phyloP scores from a whole-genome alignment of 208 protist species.

The Endotrypanum monterogeii region DNA sequence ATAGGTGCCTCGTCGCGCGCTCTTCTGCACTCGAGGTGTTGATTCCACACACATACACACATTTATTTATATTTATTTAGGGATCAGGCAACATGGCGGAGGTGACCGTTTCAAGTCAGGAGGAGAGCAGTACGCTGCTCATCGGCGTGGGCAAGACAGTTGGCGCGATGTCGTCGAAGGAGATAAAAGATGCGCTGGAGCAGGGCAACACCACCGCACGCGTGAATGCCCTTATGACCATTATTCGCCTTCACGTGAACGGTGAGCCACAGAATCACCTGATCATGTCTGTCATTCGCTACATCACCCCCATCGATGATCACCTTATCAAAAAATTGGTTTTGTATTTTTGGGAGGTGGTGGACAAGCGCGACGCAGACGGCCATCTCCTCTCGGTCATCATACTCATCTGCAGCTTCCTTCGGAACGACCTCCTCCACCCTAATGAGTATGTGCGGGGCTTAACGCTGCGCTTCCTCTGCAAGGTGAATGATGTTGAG shows the following conservation, averaged over 20 bases:
- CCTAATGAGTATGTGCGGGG: conserved; percentile 99
- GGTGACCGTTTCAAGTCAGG: conserved; percentile 45
- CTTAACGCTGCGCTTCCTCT: conserved; percentile 97
- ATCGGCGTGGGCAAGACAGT: conserved; percentile 40
- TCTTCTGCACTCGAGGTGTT: not conserved
- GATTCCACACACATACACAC: not conserved
- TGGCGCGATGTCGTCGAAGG: conserved; percentile 56
- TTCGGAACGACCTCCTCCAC: conserved; percentile 96
- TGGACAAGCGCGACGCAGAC: conserved; percentile 95
- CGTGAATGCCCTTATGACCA: conserved; percentile 87
- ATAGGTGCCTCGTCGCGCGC: no score
- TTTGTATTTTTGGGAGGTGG: conserved; percentile 97
- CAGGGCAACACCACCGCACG: conserved; percentile 82
- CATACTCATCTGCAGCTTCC: conserved; percentile 97
- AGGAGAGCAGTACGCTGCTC: conserved; percentile 77
- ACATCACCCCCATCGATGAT: conserved; percentile 92
- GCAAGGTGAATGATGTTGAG: conserved; percentile 96
- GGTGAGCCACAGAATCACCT: conserved; percentile 96
- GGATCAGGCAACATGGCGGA: conserved; percentile 21
- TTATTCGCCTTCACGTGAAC: conserved; percentile 95
- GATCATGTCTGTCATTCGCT: conserved; percentile 98
- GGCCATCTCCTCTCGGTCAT: conserved; percentile 97
- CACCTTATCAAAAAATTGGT: conserved; percentile 97
- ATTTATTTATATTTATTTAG: not conserved
- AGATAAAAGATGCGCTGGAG: conserved; percentile 91